These are phyloP conservation scores for Phanerodontia chrysosporium DNA, from an alignment of 768 basidiomycete species.

Conservation along the genomic window DNA sequence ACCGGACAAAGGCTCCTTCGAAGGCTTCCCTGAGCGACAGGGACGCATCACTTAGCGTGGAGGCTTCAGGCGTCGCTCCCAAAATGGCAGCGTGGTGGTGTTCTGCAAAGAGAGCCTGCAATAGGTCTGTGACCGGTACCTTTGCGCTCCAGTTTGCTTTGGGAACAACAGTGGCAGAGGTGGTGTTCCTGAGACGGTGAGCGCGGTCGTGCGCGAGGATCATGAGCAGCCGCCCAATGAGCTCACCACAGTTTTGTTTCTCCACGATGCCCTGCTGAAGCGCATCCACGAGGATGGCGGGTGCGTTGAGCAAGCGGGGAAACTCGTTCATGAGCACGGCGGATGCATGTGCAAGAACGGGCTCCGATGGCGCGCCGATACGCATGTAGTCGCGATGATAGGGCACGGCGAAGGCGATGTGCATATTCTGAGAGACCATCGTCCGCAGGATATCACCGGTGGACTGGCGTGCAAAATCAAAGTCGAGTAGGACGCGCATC, in stretches of 20 bases:
- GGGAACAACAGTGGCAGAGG: no score
- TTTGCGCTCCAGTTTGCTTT: not conserved
- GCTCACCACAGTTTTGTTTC: slow-evolving; percentile 21
- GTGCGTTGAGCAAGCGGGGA: not conserved
- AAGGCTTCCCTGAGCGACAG: not conserved
- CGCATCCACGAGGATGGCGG: slow-evolving; percentile 2
- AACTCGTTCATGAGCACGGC: not conserved
- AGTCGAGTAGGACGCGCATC: no score
- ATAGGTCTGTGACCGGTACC: slow-evolving; percentile 17
- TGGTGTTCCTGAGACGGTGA: not conserved
- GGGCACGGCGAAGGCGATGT: slow-evolving; percentile 25
- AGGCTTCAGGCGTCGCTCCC: not conserved
- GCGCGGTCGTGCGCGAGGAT: slow-evolving; percentile 22
- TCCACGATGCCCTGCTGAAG: slow-evolving; percentile 11
- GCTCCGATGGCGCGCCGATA: slow-evolving; percentile 31
- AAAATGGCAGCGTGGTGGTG: not conserved
- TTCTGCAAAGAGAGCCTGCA: slow-evolving; percentile 18
- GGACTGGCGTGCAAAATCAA: no score
- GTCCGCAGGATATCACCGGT: not conserved
- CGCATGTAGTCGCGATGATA: slow-evolving; percentile 19
- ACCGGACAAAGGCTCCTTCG: not conserved
- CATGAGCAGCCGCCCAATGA: slow-evolving; percentile 24
- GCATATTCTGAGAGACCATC: slow-evolving; percentile 27
- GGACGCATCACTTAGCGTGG: not conserved
- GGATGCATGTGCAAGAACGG: slow-evolving; percentile 31